Base-by-base conservation (phyloP, 305 asterid genomes). In the Striga hermonthica region DNA sequence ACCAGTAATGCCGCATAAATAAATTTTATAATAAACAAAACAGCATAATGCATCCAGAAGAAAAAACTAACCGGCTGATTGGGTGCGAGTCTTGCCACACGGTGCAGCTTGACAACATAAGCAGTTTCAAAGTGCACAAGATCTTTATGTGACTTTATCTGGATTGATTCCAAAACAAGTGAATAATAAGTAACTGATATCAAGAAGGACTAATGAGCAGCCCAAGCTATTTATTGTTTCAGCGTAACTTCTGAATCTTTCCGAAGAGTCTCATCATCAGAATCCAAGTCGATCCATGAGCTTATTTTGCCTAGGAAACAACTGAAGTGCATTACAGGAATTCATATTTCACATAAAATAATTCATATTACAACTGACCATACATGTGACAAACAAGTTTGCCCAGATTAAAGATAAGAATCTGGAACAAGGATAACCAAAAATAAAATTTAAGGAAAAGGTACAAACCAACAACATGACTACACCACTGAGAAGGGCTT, bases 201-300 rank as follows among this genome's bases (percentile, higher is more conserved):
- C n/a, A n/a, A n/a, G n/a, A n/a, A n/a, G n/a, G n/a, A n/a, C n/a
- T n/a, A n/a, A 72, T 93, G 98, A 79, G 96, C 84, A 70, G 97
- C 98, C 98, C 98, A 93, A 57, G 97, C 86, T 65, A 93, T 83
- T 82, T 93, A 96, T 83, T 88, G 97, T 78, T 85, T 90, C 78
- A 93, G 79, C 62, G 90, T 69, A 68, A 83, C 81, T 82, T 90
- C 97, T 44, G 99, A 93, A 82, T 93, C 99, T 64, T 75, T 82
- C 55, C 89, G 85, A 40, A 90, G 75, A 13, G 76, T 78, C 74
- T 81, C 95, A 67, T 93, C 96, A 62, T 86, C 94, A 11, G 99
- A 90, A 69, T 93, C 99, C 83, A 93, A 78, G 79, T 93, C 97
- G 56, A 93, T 86, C 99, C 99, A 93, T 52, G 92, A 75, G 81